Evolutionary conservation across 73 alveolate genomes (phyloP).

Genomic region (Paramecium caudatum): DNA sequence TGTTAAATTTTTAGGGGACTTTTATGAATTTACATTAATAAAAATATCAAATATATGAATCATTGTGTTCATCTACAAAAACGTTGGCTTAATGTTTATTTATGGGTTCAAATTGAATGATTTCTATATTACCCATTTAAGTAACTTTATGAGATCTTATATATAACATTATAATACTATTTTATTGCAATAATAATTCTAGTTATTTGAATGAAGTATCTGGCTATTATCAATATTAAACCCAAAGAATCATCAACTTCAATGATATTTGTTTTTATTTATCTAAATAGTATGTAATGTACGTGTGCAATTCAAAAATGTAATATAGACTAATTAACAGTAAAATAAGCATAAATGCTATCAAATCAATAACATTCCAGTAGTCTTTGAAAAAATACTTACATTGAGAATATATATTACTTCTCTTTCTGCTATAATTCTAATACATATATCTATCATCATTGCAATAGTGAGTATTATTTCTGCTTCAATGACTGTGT

Average conservation of each 20-base stretch:
- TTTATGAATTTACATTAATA: slow-evolving; percentile 37
- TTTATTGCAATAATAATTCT: slow-evolving; percentile 51
- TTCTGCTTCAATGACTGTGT: slow-evolving; percentile 29
- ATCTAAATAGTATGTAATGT: neutral
- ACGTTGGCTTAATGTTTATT: slow-evolving; percentile 27
- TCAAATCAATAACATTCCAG: slow-evolving; percentile 27
- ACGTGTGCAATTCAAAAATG: slow-evolving; percentile 42
- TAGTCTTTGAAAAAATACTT: slow-evolving; percentile 17
- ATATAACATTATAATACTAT: neutral
- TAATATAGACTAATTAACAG: neutral
- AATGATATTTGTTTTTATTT: neutral
- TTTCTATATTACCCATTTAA: slow-evolving; percentile 4
- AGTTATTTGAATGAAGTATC: slow-evolving; percentile 10
- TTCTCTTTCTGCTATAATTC: slow-evolving; percentile 46
- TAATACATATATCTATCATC: slow-evolving; percentile 28
- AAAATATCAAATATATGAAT: slow-evolving; percentile 1
- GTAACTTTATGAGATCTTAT: slow-evolving; percentile 47
- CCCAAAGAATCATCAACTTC: slow-evolving; percentile 42
- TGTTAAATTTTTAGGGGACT: neutral
- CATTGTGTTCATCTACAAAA: slow-evolving; percentile 37
- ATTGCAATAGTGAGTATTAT: slow-evolving; percentile 45
- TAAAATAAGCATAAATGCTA: slow-evolving; percentile 30
- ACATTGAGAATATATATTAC: neutral
- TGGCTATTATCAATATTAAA: neutral
- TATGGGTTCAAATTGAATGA: slow-evolving; percentile 13